Evolutionary conservation across 2,329 filamentous ascomycete species (phyloP).

Genomic region (Claviceps arundinis): DNA sequence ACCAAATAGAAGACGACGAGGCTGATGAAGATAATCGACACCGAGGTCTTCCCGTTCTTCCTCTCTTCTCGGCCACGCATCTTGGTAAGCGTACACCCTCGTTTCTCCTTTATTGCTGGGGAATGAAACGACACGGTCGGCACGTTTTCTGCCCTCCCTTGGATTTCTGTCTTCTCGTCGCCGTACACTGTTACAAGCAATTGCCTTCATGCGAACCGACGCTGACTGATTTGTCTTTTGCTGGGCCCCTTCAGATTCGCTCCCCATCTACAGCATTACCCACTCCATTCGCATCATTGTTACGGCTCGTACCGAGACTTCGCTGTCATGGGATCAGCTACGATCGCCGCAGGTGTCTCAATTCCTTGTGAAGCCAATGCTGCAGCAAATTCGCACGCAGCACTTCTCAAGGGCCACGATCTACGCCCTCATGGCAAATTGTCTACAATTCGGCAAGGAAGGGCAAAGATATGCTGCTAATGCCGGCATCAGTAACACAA

Average conservation of each 20-base stretch:
- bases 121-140: too few relatives aligned
- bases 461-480: constrained; percentile 70
- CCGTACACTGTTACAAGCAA: not conserved
- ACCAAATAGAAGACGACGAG: constrained; percentile 8
- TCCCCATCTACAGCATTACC: constrained; percentile 82
- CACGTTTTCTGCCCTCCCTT: too few relatives aligned
- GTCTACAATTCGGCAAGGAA: constrained; percentile 85
- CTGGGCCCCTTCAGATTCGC: constrained; percentile 43
- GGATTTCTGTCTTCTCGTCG: not conserved
- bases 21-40: constrained; percentile 25
- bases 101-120: too few relatives aligned
- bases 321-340: constrained; percentile 86
- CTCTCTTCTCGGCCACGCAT: constrained; percentile 68
- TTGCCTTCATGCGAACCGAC: not conserved
- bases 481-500: constrained; percentile 68
- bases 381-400: constrained; percentile 69
- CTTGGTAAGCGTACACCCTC: constrained; percentile 42
- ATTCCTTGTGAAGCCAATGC: constrained; percentile 90
- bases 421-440: constrained; percentile 87
- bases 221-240: constrained; percentile 2
- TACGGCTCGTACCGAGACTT: constrained; percentile 76
- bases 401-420: constrained; percentile 79
- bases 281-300: constrained; percentile 81
- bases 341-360: constrained; percentile 92
- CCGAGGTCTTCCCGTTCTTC: constrained; percentile 37